Evolutionary conservation across 208 protist genomes (phyloP).

Genomic region (Leishmania lainsoni): DNA sequence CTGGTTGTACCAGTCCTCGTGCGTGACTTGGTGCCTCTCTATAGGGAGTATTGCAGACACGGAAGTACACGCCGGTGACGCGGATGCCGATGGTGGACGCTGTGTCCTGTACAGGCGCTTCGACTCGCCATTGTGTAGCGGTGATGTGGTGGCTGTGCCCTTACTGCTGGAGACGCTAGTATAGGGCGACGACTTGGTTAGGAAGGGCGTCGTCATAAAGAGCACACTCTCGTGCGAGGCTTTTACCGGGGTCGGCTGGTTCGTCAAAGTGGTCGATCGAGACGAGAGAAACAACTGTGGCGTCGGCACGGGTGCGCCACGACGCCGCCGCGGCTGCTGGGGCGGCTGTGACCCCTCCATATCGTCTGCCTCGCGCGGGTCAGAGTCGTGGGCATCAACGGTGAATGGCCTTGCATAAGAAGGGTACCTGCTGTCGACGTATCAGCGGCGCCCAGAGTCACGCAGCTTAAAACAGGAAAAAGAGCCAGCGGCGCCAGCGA

Average conservation of each 20-base stretch:
- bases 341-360: neutral
- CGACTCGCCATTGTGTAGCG: neutral
- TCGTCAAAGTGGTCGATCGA: conserved; percentile 10
- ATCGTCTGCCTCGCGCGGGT: neutral
- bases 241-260: conserved; percentile 4
- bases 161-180: neutral
- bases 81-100: neutral
- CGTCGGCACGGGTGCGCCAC: conserved; percentile 20
- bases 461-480: neutral
- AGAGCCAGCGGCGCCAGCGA: neutral
- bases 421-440: neutral
- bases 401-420: neutral
- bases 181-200: neutral
- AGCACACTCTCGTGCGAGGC: conserved; percentile 5
- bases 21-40: neutral
- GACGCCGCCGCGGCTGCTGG: conserved; percentile 21
- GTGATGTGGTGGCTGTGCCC: neutral
- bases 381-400: conserved; percentile 17
- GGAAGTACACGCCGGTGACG: neutral
- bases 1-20: neutral
- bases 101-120: conserved; percentile 1
- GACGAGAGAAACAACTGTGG: conserved; percentile 13
- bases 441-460: neutral
- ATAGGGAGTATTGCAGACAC: neutral
- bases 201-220: neutral